Conservation (phyloP, 108 stramenopile species). For the Discostella pseudostelligera region DNA sequence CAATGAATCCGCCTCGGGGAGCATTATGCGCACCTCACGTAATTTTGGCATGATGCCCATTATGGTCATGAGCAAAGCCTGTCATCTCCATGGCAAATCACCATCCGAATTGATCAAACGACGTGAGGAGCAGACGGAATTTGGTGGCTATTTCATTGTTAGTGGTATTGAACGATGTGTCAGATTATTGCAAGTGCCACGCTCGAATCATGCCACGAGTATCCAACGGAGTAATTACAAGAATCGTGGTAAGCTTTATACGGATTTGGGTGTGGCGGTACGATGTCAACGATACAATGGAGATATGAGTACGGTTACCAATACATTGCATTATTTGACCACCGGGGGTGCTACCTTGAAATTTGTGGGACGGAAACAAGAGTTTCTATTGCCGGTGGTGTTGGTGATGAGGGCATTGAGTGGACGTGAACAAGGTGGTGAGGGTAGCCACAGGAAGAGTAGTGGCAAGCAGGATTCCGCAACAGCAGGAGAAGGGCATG, state of each 20-base stretch:
- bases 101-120: conserved; percentile 54
- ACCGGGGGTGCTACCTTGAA: conserved; percentile 94
- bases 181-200: conserved; percentile 91
- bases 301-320: conserved; percentile 88
- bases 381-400: conserved; percentile 93
- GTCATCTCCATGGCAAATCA: conserved; percentile 61
- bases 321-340: conserved; percentile 94
- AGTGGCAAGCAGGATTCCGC: no score
- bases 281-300: conserved; percentile 79
- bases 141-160: conserved; percentile 97
- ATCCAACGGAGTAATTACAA: conserved; percentile 92
- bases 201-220: conserved; percentile 89
- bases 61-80: conserved; percentile 85
- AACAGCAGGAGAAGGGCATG: conserved; percentile 35
- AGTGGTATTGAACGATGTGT: conserved; percentile 96
- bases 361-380: conserved; percentile 88
- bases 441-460: conserved; percentile 26
- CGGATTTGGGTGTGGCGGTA: conserved; percentile 84
- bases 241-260: conserved; percentile 85
- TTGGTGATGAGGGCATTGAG: conserved; percentile 86
- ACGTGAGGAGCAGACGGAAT: conserved; percentile 86
- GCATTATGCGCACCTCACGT: conserved; percentile 39
- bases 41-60: conserved; percentile 93
- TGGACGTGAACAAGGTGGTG: conserved; percentile 33
- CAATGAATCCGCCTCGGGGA: conserved; percentile 24